phyloP scores from a whole-genome alignment of 768 basidiomycete genomes.

The Tylopilus felleus region DNA sequence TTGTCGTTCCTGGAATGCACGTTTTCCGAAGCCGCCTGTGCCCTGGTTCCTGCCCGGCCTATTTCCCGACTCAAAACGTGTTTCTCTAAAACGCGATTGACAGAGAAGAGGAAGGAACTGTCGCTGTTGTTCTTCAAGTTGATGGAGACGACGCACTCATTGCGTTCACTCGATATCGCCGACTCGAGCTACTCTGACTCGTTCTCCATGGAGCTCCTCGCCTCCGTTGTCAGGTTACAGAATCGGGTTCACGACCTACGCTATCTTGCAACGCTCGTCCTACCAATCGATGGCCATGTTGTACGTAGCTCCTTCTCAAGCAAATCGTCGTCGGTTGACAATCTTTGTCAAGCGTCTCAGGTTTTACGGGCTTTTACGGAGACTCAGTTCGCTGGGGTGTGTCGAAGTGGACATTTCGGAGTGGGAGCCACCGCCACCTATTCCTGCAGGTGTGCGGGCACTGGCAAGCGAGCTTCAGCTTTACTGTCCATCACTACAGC shows the following conservation, averaged over 20 bases:
- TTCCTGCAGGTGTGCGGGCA: slow-evolving; percentile 52
- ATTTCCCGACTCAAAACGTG: slow-evolving; percentile 65
- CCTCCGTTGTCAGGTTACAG: slow-evolving; percentile 36
- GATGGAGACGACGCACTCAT: slow-evolving; percentile 39
- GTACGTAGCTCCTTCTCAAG: slow-evolving; percentile 24
- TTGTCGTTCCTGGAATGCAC: slow-evolving; percentile 62
- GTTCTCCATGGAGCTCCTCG: slow-evolving; percentile 54
- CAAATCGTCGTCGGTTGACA: not conserved
- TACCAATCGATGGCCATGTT: slow-evolving; percentile 47
- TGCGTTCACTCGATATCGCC: slow-evolving; percentile 58
- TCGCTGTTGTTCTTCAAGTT: slow-evolving; percentile 45
- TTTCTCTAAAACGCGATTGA: slow-evolving; percentile 50
- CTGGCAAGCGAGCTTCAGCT: slow-evolving; percentile 58
- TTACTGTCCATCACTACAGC: slow-evolving; percentile 50
- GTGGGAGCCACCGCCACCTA: slow-evolving; percentile 58
- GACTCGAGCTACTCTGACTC: slow-evolving; percentile 55
- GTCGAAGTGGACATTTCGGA: slow-evolving; percentile 63
- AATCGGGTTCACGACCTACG: slow-evolving; percentile 39
- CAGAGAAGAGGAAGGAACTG: slow-evolving; percentile 54
- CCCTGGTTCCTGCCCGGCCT: slow-evolving; percentile 55
- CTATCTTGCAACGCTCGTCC: slow-evolving; percentile 62
- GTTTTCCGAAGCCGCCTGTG: slow-evolving; percentile 59
- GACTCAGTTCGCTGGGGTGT: slow-evolving; percentile 47
- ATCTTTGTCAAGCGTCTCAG: slow-evolving; percentile 47
- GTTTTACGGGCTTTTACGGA: slow-evolving; percentile 60